Conservation (phyloP, 2,329 filamentous ascomycete genomes). For the Penicillium digitatum region DNA sequence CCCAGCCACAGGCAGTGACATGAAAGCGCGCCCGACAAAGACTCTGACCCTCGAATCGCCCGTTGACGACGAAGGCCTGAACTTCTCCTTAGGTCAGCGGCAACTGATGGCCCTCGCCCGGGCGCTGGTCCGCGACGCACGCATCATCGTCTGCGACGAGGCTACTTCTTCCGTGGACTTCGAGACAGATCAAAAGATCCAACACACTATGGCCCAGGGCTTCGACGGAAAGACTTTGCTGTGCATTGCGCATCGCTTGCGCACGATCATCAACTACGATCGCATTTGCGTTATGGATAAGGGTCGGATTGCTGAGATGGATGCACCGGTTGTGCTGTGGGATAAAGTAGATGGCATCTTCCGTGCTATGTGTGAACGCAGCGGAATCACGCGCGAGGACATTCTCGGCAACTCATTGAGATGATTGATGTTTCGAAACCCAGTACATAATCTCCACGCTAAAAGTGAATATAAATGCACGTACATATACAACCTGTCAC, state of each 20-base stretch:
- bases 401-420: slow-evolving; percentile 20
- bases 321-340: slow-evolving; percentile 71
- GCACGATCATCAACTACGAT: slow-evolving; percentile 91
- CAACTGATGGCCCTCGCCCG: slow-evolving; percentile 93
- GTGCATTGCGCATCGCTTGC: slow-evolving; percentile 86
- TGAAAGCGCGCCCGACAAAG: slow-evolving; percentile 40
- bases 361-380: slow-evolving; percentile 81
- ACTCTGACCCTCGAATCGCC: slow-evolving; percentile 61
- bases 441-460: neutral
- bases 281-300: slow-evolving; percentile 95
- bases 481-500: neutral
- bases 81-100: slow-evolving; percentile 91
- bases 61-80: slow-evolving; percentile 92
- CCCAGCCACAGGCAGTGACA: slow-evolving; percentile 32
- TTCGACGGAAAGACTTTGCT: slow-evolving; percentile 85
- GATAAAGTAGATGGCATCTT: slow-evolving; percentile 70
- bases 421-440: slow-evolving; percentile 2
- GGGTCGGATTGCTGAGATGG: slow-evolving; percentile 82
- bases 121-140: slow-evolving; percentile 78
- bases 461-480: neutral
- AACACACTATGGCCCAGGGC: slow-evolving; percentile 76
- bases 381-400: slow-evolving; percentile 61
- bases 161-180: slow-evolving; percentile 91
- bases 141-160: slow-evolving; percentile 96
- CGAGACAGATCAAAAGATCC: slow-evolving; percentile 95